Evolutionary conservation across 192 early-diverging fungal genomes (phyloP).

Genomic region (Linnemannia exigua): DNA sequence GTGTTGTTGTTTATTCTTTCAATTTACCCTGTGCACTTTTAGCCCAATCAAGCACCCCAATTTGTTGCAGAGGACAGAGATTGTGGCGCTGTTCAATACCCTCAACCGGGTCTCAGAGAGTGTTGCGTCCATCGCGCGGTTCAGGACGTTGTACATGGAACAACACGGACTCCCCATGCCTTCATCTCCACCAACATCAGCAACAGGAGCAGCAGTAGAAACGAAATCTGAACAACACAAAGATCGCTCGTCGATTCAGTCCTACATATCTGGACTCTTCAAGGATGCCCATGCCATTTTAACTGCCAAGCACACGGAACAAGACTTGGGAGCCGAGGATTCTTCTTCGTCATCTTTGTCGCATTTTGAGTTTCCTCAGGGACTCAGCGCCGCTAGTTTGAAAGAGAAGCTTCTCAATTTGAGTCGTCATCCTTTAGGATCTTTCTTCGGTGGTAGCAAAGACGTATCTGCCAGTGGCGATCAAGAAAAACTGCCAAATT

Average conservation of each 20-base stretch:
- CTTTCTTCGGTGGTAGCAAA: background rate
- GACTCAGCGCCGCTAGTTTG: background rate
- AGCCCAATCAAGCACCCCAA: conserved; percentile 68
- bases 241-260: background rate
- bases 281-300: background rate
- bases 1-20: conserved; percentile 13
- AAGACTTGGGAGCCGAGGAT: background rate
- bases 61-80: conserved; percentile 79
- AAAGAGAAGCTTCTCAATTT: background rate
- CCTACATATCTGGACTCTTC: background rate
- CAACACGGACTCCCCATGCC: conserved; percentile 10
- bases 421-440: background rate
- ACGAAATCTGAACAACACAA: background rate
- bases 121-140: conserved; percentile 82
- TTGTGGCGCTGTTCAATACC: conserved; percentile 92
- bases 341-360: background rate
- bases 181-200: background rate
- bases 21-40: conserved; percentile 14
- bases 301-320: background rate
- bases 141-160: conserved; percentile 79
- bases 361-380: background rate
- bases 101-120: conserved; percentile 89
- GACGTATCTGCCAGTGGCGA: background rate
- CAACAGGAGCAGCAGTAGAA: background rate
- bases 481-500: background rate